A percentile compares a stretch with the other conserved stretches of the same genome.
Conservation (phyloP, 2,329 filamentous ascomycete genomes). For the Fusarium sp. region DNA sequence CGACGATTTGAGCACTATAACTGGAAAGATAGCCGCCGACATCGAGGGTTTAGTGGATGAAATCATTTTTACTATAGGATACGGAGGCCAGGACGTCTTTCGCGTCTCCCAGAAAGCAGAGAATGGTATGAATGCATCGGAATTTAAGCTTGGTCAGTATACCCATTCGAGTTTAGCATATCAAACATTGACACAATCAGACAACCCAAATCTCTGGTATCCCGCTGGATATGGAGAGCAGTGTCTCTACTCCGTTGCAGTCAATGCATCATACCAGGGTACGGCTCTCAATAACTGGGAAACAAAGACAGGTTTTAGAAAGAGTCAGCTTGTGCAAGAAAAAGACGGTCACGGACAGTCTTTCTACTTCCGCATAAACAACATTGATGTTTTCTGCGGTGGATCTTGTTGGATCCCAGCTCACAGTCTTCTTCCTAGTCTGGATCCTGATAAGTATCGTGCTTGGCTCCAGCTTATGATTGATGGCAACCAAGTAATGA, state of each 20-base stretch:
- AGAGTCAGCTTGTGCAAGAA: conserved; percentile 43
- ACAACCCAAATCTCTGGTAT: background rate
- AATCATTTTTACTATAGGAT: background rate
- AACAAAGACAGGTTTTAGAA: conserved; percentile 7
- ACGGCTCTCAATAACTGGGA: background rate
- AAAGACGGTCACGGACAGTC: conserved; percentile 71
- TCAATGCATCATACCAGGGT: background rate
- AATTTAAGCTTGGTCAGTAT: background rate
- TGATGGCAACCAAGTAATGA: conserved; percentile 55
- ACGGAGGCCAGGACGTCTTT: background rate
- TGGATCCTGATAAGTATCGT: conserved; percentile 61
- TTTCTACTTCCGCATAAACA: conserved; percentile 80
- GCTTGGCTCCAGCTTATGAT: conserved; percentile 78
- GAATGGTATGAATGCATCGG: background rate
- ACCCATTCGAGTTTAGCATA: background rate
- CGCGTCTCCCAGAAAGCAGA: background rate
- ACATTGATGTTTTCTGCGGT: conserved; percentile 77
- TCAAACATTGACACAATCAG: background rate
- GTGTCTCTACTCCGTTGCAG: conserved; percentile 10
- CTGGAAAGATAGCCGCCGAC: background rate
- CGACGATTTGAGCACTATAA: background rate
- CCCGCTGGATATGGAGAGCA: conserved; percentile 25
- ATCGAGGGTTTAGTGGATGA: background rate
- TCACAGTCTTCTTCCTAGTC: conserved; percentile 75
- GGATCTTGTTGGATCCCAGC: conserved; percentile 85